Evolutionary conservation across 2,329 filamentous ascomycete species (phyloP).

Genomic region (Ascochyta lentis): DNA sequence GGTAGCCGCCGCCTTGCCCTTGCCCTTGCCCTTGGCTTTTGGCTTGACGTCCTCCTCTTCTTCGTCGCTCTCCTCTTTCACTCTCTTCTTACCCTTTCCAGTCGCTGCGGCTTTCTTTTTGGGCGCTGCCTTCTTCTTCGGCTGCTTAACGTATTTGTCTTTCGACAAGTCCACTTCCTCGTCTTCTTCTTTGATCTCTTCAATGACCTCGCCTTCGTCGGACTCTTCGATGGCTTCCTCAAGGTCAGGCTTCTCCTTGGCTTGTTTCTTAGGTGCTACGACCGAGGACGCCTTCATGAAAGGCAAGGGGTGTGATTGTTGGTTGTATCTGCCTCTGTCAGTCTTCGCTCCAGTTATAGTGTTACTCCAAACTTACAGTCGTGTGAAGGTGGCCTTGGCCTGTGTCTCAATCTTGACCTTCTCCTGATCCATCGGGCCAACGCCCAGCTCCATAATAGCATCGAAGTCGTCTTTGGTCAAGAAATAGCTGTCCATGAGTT

Average conservation of each 20-base stretch:
- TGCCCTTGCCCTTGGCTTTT: slow-evolving; percentile 55
- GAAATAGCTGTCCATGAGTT: slow-evolving; percentile 97
- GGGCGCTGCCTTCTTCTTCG: slow-evolving; percentile 72
- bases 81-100: slow-evolving; percentile 46
- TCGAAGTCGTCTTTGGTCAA: slow-evolving; percentile 95
- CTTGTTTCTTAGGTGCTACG: slow-evolving; percentile 71
- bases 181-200: slow-evolving; percentile 64
- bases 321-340: slow-evolving; percentile 73
- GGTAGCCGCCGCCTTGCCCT: slow-evolving; percentile 40
- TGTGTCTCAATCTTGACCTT: slow-evolving; percentile 79
- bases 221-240: slow-evolving; percentile 96
- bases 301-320: slow-evolving; percentile 83
- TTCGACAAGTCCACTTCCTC: slow-evolving; percentile 85
- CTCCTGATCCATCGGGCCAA: slow-evolving; percentile 82
- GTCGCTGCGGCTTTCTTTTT: slow-evolving; percentile 56
- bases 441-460: slow-evolving; percentile 85
- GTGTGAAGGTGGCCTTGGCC: slow-evolving; percentile 88
- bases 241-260: slow-evolving; percentile 83
- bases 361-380: slow-evolving; percentile 67
- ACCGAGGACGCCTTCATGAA: slow-evolving; percentile 94
- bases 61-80: slow-evolving; percentile 45
- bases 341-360: background rate
- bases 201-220: slow-evolving; percentile 65
- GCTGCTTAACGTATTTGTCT: slow-evolving; percentile 94
- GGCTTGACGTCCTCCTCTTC: slow-evolving; percentile 56